These are phyloP conservation scores for Triticum timopheevii DNA, from an alignment of 176 grass and related monocot species.

Conservation along the genomic window DNA sequence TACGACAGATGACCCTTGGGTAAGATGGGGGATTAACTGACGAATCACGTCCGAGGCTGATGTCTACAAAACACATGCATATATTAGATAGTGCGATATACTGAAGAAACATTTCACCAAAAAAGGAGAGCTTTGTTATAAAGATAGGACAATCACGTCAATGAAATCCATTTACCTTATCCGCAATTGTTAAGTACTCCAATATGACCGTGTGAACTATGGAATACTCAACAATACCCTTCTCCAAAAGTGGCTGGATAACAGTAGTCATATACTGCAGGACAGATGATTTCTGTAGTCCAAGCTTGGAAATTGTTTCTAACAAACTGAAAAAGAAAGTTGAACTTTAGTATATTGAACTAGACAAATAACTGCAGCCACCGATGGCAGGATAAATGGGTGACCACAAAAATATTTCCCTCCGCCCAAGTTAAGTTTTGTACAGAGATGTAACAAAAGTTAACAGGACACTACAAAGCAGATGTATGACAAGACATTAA, in stretches of 20 bases:
- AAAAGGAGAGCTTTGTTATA: not conserved
- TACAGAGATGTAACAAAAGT: not conserved
- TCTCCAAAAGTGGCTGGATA: slow-evolving; percentile 77
- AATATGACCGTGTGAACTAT: slow-evolving; percentile 73
- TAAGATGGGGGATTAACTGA: slow-evolving; percentile 73
- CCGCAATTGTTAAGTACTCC: slow-evolving; percentile 93
- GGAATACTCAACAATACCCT: slow-evolving; percentile 84
- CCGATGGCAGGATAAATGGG: not conserved
- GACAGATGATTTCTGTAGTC: slow-evolving; percentile 78
- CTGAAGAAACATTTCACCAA: not conserved
- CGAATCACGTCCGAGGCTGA: slow-evolving; percentile 75
- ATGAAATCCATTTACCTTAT: slow-evolving; percentile 62
- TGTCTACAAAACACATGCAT: slow-evolving; percentile 52
- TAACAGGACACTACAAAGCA: not conserved
- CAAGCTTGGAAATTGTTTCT: slow-evolving; percentile 89
- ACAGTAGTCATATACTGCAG: slow-evolving; percentile 71
- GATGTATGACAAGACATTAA: not conserved
- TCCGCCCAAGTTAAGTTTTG: not conserved
- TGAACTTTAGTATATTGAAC: slow-evolving; percentile 10
- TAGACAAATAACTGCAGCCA: not conserved
- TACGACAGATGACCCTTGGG: slow-evolving; percentile 54
- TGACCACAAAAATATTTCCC: not conserved
- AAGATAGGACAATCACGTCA: not conserved
- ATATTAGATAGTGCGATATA: slow-evolving; percentile 15
- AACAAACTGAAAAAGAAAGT: slow-evolving; percentile 55